Evolutionary conservation across 2,329 filamentous ascomycete genomes (phyloP).

Genomic region (Fusarium sp.): DNA sequence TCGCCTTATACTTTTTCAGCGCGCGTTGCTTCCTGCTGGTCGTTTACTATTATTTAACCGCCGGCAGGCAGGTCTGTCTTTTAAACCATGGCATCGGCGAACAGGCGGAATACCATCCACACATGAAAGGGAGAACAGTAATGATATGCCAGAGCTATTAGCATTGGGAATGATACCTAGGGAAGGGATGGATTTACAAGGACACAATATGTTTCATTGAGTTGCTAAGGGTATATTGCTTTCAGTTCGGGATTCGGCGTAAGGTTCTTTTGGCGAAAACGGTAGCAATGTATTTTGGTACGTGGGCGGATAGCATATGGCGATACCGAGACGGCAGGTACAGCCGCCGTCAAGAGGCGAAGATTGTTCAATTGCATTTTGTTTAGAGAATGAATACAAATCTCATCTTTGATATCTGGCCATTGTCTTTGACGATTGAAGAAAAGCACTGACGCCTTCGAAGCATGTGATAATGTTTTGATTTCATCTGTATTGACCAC

Average conservation of each 20-base stretch:
- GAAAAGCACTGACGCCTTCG: background rate
- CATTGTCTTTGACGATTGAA: background rate
- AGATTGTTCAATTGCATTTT: constrained; percentile 31
- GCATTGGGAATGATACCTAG: constrained; percentile 33
- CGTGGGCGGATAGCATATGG: background rate
- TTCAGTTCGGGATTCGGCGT: constrained; percentile 4
- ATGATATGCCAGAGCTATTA: constrained; percentile 14
- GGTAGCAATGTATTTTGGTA: constrained; percentile 13
- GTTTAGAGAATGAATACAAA: constrained; percentile 8
- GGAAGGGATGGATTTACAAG: constrained; percentile 8
- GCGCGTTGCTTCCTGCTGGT: constrained; percentile 41
- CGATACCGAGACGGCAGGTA: constrained; percentile 1
- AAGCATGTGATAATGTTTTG: background rate
- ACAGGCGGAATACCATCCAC: constrained; percentile 35
- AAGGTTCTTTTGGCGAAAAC: constrained; percentile 23
- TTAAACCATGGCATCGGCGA: constrained; percentile 46
- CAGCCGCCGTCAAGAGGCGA: constrained; percentile 3
- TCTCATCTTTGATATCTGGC: constrained; percentile 13
- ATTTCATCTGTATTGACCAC: constrained; percentile 18
- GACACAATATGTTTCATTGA: constrained; percentile 15
- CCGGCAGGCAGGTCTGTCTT: constrained; percentile 41
- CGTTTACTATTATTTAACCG: constrained; percentile 22
- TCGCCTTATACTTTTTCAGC: constrained; percentile 37
- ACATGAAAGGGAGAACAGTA: constrained; percentile 24
- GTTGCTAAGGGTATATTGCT: constrained; percentile 4